Percentiles rank a stretch among this genome's conserved stretches.
phyloP scores from a whole-genome alignment of 2,329 filamentous ascomycete species.

The Alternaria atra region DNA sequence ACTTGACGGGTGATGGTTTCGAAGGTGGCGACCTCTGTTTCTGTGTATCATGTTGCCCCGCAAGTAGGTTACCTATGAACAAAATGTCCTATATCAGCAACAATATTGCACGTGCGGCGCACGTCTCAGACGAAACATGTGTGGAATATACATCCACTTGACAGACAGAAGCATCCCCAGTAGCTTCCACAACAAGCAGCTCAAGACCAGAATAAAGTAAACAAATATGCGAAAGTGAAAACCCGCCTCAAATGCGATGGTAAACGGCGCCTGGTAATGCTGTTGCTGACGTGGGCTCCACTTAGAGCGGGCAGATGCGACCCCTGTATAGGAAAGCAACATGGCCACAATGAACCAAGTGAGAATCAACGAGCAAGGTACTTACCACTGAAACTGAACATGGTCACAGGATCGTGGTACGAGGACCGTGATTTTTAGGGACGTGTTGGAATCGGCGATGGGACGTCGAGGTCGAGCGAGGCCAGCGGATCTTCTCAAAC shows the following conservation, averaged over 20 bases:
- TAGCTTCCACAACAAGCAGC: conserved; percentile 11
- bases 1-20: conserved; percentile 60
- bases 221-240: neutral
- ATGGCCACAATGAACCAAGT: neutral
- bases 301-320: conserved; percentile 3
- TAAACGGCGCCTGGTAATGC: neutral
- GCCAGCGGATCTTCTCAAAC: conserved; percentile 15
- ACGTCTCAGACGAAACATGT: conserved; percentile 41
- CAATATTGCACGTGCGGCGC: conserved; percentile 35
- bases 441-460: conserved; percentile 10
- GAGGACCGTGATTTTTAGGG: conserved; percentile 1
- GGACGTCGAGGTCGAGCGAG: conserved; percentile 8
- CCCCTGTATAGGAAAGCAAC: conserved; percentile 1
- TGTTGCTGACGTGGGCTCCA: conserved; percentile 1
- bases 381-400: conserved; percentile 53
- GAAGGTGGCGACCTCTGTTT: conserved; percentile 59
- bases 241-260: neutral
- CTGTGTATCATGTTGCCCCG: conserved; percentile 50
- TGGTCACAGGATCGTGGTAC: conserved; percentile 21
- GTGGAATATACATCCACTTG: conserved; percentile 29
- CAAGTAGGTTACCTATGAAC: conserved; percentile 47
- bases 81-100: conserved; percentile 39
- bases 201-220: neutral
- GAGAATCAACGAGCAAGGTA: conserved; percentile 17
- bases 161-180: conserved; percentile 25